A percentile compares a stretch with the other conserved stretches of the same genome.
Evolutionary conservation across 371 early-diverging fungal genomes (phyloP).

Genomic region (Thermomucor indicae-seudaticae): DNA sequence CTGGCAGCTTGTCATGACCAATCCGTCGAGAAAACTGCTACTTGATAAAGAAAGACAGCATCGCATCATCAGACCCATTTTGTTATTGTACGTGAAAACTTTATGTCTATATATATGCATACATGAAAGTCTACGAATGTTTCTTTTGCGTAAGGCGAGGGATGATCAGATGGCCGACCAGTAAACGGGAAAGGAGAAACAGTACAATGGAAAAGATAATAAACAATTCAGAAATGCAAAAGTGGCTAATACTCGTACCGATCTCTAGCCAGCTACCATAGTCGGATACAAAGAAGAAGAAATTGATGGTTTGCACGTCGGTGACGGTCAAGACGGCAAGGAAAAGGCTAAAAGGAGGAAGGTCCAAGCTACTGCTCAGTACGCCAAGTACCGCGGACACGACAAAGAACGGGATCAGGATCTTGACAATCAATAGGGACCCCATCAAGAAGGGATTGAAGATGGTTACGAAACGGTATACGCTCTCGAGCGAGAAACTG

Average conservation of each 20-base stretch:
- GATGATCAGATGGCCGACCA: slow-evolving; percentile 48
- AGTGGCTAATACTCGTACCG: slow-evolving; percentile 92
- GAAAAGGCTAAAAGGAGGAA: slow-evolving; percentile 83
- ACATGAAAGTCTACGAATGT: slow-evolving; percentile 4
- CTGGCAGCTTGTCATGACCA: slow-evolving; percentile 28
- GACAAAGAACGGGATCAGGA: slow-evolving; percentile 90
- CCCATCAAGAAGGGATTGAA: slow-evolving; percentile 93
- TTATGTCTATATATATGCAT: too few relatives aligned
- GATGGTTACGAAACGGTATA: slow-evolving; percentile 86
- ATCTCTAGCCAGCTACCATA: slow-evolving; percentile 96
- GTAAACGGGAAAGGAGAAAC: slow-evolving; percentile 56
- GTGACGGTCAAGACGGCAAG: slow-evolving; percentile 79
- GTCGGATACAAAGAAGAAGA: slow-evolving; percentile 91
- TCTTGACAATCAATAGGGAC: slow-evolving; percentile 78
- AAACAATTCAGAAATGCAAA: slow-evolving; percentile 82
- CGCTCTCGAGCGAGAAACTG: slow-evolving; percentile 85
- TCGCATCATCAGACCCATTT: neutral
- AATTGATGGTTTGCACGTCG: slow-evolving; percentile 93
- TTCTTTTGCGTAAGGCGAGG: slow-evolving; percentile 3
- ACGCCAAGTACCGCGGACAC: slow-evolving; percentile 79
- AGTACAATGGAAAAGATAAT: slow-evolving; percentile 74
- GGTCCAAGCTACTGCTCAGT: slow-evolving; percentile 63
- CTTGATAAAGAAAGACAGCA: neutral
- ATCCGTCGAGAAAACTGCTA: neutral
- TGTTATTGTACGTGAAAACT: neutral